A percentile compares a stretch with the other conserved stretches of the same genome.
Evolutionary conservation across 2,329 filamentous ascomycete genomes (phyloP).

Genomic region (Penicillium verrucosum): DNA sequence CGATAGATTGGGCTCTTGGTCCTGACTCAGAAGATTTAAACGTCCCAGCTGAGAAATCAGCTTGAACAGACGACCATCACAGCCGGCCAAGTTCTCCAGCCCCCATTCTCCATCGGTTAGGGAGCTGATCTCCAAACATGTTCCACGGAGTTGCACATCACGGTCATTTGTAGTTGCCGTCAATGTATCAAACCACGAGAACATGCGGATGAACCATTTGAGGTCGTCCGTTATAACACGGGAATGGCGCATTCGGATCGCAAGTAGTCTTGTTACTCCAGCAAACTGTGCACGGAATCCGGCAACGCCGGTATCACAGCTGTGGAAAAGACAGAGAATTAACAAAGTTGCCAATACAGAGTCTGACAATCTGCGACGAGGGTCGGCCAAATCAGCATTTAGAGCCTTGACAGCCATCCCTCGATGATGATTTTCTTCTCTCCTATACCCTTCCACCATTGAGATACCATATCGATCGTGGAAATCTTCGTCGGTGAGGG

Average conservation of each 20-base stretch:
- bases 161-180: conserved; percentile 88
- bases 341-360: conserved; percentile 84
- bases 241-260: conserved; percentile 64
- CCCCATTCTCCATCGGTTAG: conserved; percentile 67
- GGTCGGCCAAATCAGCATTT: conserved; percentile 79
- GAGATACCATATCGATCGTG: conserved; percentile 42
- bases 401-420: conserved; percentile 77
- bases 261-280: conserved; percentile 84
- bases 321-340: conserved; percentile 85
- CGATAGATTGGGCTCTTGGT: conserved; percentile 41
- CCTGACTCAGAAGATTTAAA: conserved; percentile 78
- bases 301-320: conserved; percentile 87
- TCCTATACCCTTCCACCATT: conserved; percentile 58
- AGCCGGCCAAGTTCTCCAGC: conserved; percentile 81
- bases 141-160: conserved; percentile 71
- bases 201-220: conserved; percentile 84
- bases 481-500: conserved; percentile 39
- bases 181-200: conserved; percentile 92
- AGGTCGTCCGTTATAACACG: conserved; percentile 63
- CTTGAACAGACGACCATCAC: conserved; percentile 82
- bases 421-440: conserved; percentile 81
- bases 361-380: conserved; percentile 72
- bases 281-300: conserved; percentile 93
- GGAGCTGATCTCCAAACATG: conserved; percentile 61
- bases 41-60: conserved; percentile 79